Base-by-base conservation (phyloP, 176 grass and related monocot species). In the Microstegium vimineum region DNA sequence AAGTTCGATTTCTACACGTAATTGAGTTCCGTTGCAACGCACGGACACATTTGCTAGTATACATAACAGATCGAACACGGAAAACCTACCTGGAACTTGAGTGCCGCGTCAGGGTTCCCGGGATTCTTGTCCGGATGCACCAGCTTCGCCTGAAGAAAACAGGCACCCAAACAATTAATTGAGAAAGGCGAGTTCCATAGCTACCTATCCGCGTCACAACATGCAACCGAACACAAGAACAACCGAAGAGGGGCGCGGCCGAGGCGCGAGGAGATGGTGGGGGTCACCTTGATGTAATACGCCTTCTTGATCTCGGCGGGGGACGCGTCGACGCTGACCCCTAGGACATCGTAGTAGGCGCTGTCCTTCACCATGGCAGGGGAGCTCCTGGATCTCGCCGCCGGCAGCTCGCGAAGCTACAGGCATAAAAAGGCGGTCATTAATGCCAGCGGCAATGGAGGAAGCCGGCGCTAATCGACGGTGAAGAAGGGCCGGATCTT, bases 81-180 rank as follows among this genome's bases (percentile, higher is more conserved):
- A 64, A 64, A 65, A 47, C 14, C 8, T 31, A 90, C 96, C 93
- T 99, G 96, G 61, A 99, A 99, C 54, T 99, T 99, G 14, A 16
- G 28, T 34, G 96, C 96, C 4, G 96, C 96, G 74, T 98, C 79
- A 12, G 93, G 96, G 80, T 99, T 94, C 41, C 85, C 89, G 14
- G 83, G 91, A 71, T 99, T 99, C 87, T 99, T 99, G 85, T 99
- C 93, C 56, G 97, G 97, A 73, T 96, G 97, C 34, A 99, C 93
- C 74, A 75, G 34, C 73, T 87, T 95, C 72, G 97, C 97, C 97
- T 99, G 72, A 38, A 83, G 47, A 32, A 82, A 59, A 90, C 37
- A 82, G 0, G 52, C 42, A 47, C 65, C 45, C 22, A 72, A 0
- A 0, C 17, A 46, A 85, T 78, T 30, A 35, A 84, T 83, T 40